Evolutionary conservation across 1,139 yeast species (phyloP), one percentile per base, ranked within the genome.

Genomic region (Pichia sp.): DNA sequence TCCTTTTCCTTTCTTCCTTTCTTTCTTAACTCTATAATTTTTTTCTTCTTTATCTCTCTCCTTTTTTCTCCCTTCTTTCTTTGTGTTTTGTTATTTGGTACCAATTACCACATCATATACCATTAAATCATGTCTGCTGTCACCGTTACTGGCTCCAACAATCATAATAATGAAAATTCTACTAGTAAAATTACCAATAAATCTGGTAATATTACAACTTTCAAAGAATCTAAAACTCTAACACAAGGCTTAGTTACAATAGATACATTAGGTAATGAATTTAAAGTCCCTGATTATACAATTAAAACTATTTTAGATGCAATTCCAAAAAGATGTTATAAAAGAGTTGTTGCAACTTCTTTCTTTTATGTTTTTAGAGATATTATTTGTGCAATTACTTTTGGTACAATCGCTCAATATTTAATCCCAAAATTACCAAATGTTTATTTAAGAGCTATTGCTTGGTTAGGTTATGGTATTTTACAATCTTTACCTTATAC

Each of bases 301-400:
- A 80, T 81, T 60, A 79, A 79, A 69, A 83, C 80, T 46, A 75
- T 81, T 47, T 68, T 81, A 47, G 65, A 70, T 39, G 81, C 79
- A 42, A 81, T 81, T 59, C 87, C 87, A 45, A 65, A 75, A 45
- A 78, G 78, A 59, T 80, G 86, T 59, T 81, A 79, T 65, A 75
- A 80, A 56, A 72, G 86, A 61, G 70, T 74, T 47, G 63, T 78
- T 48, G 56, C 67, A 40, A 64, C 66, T 42, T 78, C 84, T 3
- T 66, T 81, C 54, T 73, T 68, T 51, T 81, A 79, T 58, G 84
- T 81, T 11, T 71, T 71, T 46, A 72, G 87, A 58, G 87, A 81
- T 58, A 74, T 81, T 49, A 59, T 64, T 27, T 64, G 69, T 45
- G 66, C 76, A 69, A 62, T 68, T 3, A 55, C 66, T 18, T 66